phyloP scores from a whole-genome alignment of 176 grass and related monocot genomes.

The Eragrostis nindensis region DNA sequence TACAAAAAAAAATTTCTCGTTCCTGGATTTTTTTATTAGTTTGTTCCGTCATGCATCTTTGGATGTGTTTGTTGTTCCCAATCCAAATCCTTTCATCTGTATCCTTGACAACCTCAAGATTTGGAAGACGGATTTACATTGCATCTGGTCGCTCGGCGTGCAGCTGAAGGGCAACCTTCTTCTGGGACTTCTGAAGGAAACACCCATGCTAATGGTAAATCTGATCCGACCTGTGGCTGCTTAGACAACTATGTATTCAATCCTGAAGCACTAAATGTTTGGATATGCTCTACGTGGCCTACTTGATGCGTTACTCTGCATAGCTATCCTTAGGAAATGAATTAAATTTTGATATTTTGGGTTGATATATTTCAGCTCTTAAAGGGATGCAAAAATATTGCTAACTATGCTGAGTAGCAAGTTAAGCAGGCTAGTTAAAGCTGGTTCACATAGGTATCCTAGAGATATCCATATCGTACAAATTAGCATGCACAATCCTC shows the following conservation, averaged over 20 bases:
- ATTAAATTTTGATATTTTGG: neutral
- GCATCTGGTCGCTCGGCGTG: constrained; percentile 80
- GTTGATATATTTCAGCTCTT: neutral
- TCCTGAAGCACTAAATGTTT: constrained; percentile 12
- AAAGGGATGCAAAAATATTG: constrained; percentile 13
- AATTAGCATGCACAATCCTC: neutral
- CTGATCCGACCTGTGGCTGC: neutral
- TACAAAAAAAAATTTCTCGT: neutral
- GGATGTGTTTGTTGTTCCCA: neutral
- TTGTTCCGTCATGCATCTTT: neutral
- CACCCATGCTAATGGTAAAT: constrained; percentile 55
- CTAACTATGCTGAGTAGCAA: neutral
- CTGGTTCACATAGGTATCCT: neutral
- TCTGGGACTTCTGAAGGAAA: constrained; percentile 61
- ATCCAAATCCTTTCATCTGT: neutral
- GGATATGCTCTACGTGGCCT: neutral
- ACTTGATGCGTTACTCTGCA: neutral
- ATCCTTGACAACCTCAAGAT: constrained; percentile 61
- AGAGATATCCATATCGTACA: neutral
- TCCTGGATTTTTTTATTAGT: constrained; percentile 12
- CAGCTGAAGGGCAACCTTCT: constrained; percentile 57
- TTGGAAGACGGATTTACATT: constrained; percentile 89
- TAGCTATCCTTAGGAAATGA: neutral
- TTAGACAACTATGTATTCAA: neutral
- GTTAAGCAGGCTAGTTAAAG: neutral